These are phyloP conservation scores for Picea sitchensis DNA, from an alignment of 75 land plant genomes.

Conservation along the genomic window DNA sequence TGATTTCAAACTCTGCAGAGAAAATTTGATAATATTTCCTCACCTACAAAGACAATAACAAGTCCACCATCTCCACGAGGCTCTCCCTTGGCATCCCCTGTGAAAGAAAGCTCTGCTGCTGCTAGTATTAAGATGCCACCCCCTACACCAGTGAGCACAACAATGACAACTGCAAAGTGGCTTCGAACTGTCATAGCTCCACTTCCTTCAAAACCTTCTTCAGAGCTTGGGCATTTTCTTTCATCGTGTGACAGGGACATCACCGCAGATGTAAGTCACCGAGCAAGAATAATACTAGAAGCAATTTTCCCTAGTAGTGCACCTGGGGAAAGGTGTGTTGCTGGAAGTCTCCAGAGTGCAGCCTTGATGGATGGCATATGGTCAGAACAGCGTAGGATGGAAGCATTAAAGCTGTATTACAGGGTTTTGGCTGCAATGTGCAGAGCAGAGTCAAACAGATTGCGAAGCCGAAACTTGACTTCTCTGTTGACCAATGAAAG, in stretches of 20 bases:
- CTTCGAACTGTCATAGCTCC: slow-evolving; percentile 78
- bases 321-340: slow-evolving; percentile 44
- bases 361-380: slow-evolving; percentile 71
- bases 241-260: slow-evolving; percentile 77
- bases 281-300: slow-evolving; percentile 78
- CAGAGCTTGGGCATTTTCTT: slow-evolving; percentile 58
- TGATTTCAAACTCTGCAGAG: slow-evolving; percentile 33
- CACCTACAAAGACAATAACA: slow-evolving; percentile 71
- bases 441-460: slow-evolving; percentile 64
- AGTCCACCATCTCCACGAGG: slow-evolving; percentile 59
- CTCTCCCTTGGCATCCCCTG: slow-evolving; percentile 57
- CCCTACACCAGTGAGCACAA: slow-evolving; percentile 84
- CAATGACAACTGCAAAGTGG: slow-evolving; percentile 99
- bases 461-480: slow-evolving; percentile 68
- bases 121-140: slow-evolving; percentile 45
- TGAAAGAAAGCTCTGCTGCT: slow-evolving; percentile 23
- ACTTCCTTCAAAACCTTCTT: slow-evolving; percentile 72
- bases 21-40: slow-evolving; percentile 54
- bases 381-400: slow-evolving; percentile 88
- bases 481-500: slow-evolving; percentile 85
- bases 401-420: slow-evolving; percentile 84
- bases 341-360: slow-evolving; percentile 38
- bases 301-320: slow-evolving; percentile 71
- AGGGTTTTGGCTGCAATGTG: slow-evolving; percentile 89
- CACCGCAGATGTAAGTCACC: slow-evolving; percentile 53